Percentiles rank a stretch among this genome's conserved stretches.
Evolutionary conservation across 257 asterid genomes (phyloP).

Genomic region (Plantago major): DNA sequence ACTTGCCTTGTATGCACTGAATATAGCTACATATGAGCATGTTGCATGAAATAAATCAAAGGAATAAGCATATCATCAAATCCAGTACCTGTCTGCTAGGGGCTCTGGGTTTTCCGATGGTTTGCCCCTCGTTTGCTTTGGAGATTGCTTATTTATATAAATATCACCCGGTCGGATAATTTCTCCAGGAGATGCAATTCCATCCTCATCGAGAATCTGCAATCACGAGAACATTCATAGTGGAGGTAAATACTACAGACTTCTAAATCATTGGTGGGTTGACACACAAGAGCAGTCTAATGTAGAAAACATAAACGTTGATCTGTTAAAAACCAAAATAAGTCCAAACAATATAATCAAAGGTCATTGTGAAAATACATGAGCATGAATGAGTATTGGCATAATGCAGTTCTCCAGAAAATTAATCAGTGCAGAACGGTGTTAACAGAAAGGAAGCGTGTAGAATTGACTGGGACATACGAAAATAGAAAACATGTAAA

Average conservation of each 20-base stretch:
- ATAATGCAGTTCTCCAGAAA: too few species aligned
- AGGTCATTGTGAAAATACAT: too few species aligned
- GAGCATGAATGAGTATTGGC: too few species aligned
- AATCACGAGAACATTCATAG: constrained; percentile 20
- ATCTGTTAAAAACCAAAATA: too few species aligned
- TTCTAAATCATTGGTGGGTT: neutral
- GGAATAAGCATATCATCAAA: neutral
- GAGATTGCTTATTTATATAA: constrained; percentile 72
- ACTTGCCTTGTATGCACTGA: constrained; percentile 55
- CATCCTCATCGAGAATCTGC: constrained; percentile 89
- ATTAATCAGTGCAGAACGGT: too few species aligned
- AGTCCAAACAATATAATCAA: too few species aligned
- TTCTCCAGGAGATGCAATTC: constrained; percentile 95
- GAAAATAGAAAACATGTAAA: too few species aligned
- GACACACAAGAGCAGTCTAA: neutral
- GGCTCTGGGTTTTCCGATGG: constrained; percentile 18
- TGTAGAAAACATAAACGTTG: too few species aligned
- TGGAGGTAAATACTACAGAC: neutral
- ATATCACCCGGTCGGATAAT: constrained; percentile 60
- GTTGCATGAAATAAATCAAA: constrained; percentile 1
- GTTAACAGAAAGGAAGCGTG: too few species aligned
- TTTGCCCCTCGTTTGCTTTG: constrained; percentile 38
- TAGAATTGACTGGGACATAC: too few species aligned
- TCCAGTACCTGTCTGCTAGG: constrained; percentile 52
- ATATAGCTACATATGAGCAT: constrained; percentile 23